A percentile compares a stretch with the other conserved stretches of the same genome.
Evolutionary conservation across 345 rosid species (phyloP).

Genomic region (Brassica rapa): DNA sequence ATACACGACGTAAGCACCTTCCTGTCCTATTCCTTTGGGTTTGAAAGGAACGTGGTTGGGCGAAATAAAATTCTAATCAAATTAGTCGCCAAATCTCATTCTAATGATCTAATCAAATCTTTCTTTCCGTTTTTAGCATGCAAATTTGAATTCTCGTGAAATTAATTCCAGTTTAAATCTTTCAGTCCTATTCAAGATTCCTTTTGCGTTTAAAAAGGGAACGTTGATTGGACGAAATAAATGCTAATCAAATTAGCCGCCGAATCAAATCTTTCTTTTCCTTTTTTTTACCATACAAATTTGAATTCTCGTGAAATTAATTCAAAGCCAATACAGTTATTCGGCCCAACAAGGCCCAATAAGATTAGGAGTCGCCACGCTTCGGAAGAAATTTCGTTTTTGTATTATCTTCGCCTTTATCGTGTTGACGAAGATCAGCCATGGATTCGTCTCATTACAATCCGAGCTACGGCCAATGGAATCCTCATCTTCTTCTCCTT

Average conservation of each 20-base stretch:
- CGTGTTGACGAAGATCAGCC: conserved; percentile 13
- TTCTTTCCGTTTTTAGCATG: too few species aligned
- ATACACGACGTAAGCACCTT: not conserved
- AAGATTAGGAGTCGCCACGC: conserved; percentile 15
- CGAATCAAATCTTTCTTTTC: not conserved
- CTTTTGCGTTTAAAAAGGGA: not conserved
- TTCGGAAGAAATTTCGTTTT: not conserved
- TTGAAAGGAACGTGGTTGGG: conserved; percentile 8
- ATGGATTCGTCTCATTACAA: conserved; percentile 58
- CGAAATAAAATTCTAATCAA: not conserved
- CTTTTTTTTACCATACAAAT: not conserved
- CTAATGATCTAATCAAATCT: too few species aligned
- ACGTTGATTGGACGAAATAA: not conserved
- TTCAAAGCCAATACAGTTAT: not conserved
- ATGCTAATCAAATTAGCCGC: not conserved
- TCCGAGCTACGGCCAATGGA: conserved; percentile 46
- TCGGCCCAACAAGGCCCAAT: not conserved
- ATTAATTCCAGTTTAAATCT: too few species aligned
- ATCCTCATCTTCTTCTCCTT: conserved; percentile 30
- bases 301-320: not conserved
- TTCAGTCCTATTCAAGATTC: not conserved
- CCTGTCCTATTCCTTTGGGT: not conserved
- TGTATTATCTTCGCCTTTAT: conserved; percentile 8
- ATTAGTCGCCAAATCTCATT: not conserved
- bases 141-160: too few species aligned